A percentile compares a stretch with the other conserved stretches of the same genome.
Evolutionary conservation across 495 filamentous ascomycete genomes (phyloP).

Genomic region (Lasiosphaeria ovina): DNA sequence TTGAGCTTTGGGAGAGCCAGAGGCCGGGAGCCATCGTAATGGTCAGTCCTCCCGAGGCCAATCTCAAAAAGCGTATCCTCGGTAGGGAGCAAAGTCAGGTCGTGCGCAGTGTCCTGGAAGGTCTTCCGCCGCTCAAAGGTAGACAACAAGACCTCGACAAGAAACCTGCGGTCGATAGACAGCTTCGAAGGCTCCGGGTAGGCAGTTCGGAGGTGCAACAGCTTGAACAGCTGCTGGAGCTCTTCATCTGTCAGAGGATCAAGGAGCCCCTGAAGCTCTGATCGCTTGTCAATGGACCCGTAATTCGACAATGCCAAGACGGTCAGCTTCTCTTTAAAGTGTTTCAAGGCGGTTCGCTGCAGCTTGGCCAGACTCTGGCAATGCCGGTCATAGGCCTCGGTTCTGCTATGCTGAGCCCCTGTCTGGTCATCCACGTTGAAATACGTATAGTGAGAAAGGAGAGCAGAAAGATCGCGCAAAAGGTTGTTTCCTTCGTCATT

Average conservation of each 20-base stretch:
- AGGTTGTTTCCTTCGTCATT: conserved; percentile 70
- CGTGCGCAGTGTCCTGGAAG: conserved; percentile 75
- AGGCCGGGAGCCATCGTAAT: conserved; percentile 84
- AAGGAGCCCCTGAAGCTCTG: conserved; percentile 77
- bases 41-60: conserved; percentile 78
- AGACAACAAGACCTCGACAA: conserved; percentile 74
- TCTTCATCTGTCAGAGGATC: conserved; percentile 69
- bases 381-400: conserved; percentile 76
- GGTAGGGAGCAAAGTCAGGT: conserved; percentile 75
- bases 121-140: conserved; percentile 73
- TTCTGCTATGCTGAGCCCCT: conserved; percentile 66
- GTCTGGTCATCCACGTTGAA: conserved; percentile 93
- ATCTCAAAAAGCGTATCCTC: conserved; percentile 83
- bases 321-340: conserved; percentile 86
- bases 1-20: conserved; percentile 93
- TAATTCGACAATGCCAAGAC: conserved; percentile 92
- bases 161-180: conserved; percentile 61
- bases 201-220: conserved; percentile 72
- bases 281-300: conserved; percentile 74
- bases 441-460: conserved; percentile 79
- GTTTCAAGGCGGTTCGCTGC: conserved; percentile 75
- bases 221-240: conserved; percentile 61
- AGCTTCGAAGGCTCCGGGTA: conserved; percentile 74
- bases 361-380: conserved; percentile 72
- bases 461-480: conserved; percentile 73